phyloP scores from a whole-genome alignment of 164 flowering plant species.

The Platanus orientalis region DNA sequence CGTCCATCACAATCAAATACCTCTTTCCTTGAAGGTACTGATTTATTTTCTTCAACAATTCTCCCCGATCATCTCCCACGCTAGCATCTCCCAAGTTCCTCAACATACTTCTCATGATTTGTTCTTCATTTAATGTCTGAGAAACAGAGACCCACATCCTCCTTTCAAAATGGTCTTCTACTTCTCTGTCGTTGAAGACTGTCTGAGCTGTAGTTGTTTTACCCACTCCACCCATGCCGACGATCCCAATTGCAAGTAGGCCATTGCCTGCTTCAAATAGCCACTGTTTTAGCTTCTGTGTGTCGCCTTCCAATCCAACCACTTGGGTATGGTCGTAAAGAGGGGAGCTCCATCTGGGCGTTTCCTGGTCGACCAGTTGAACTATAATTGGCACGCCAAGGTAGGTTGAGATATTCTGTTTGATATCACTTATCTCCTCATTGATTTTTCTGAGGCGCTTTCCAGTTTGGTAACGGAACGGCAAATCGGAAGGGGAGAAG shows the following conservation, averaged over 20 bases:
- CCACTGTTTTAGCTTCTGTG: conserved; percentile 39
- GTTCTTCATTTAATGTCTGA: conserved; percentile 33
- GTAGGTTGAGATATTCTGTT: conserved; percentile 24
- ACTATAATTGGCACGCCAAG: conserved; percentile 21
- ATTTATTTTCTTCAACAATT: conserved; percentile 34
- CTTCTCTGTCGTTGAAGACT: conserved; percentile 33
- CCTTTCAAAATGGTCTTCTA: conserved; percentile 31
- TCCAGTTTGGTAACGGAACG: conserved; percentile 21
- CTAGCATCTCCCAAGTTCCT: conserved; percentile 33
- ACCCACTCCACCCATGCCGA: conserved; percentile 62
- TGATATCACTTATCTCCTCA: conserved; percentile 23
- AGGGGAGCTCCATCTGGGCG: conserved; percentile 33
- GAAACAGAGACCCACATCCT: conserved; percentile 55
- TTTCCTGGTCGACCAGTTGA: background rate
- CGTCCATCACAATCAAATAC: conserved; percentile 53
- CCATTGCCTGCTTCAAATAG: conserved; percentile 22
- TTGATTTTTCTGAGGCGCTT: conserved; percentile 37
- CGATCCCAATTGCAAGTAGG: conserved; percentile 30
- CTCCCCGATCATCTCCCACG: conserved; percentile 28
- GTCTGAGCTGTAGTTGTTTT: conserved; percentile 48
- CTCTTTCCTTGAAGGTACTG: conserved; percentile 39
- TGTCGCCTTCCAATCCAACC: conserved; percentile 46
- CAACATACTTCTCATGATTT: conserved; percentile 43
- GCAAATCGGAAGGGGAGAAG: conserved; percentile 22
- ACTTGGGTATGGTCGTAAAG: conserved; percentile 40